Base-by-base conservation (phyloP, 2,329 filamentous ascomycete species). In the Clathrospora elynae region DNA sequence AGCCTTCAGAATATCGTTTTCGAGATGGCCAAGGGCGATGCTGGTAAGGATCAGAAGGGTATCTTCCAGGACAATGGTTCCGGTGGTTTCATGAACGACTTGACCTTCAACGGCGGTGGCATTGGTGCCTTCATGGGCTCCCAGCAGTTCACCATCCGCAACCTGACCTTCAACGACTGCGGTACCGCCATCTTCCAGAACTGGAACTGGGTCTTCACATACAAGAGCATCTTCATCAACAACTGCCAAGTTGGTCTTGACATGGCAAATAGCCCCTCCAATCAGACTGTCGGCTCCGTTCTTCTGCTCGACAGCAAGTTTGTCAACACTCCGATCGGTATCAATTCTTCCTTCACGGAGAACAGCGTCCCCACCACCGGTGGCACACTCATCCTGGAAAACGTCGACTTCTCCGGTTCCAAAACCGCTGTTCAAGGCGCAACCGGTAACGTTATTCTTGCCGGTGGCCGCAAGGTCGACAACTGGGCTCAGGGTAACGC, bases 221-320 rank as follows among this genome's bases (percentile, higher is more conserved):
- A 76, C 47, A 71, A 71, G 51, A 73, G 71, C 39, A 62, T 77
- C 52, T 68, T 64, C 34, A 71, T 78, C 61, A 74, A 73, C 59
- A 70, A 71, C 66, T 75, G 71, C 59, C 66, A 68, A 36, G 64
- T 75, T 35, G 76, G 74, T 47, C 59, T 78, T 35, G 74, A 78
- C 58, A 78, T 78, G 73, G 72, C 75, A 42, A 75, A 73, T 54
- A 66, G 61, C 42, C 86, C 87, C 3, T 28, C 55, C n/a, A 75
- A 77, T 57, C 87, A 93, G 73, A 86, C 83, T 8, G 90, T 96
- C 37, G 93, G 93, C 42, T 96, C 92, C 1, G 80, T 96, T 31
- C 71, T 96, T 40, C 73, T 96, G 34, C 75, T 91, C 39, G 92
- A 97, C 75, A 91, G 86, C 74, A 83, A 78, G 55, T 83, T 96